These are phyloP conservation scores for Rhizopogon parksii DNA, from an alignment of 1,284 basidiomycete genomes.

Conservation along the genomic window DNA sequence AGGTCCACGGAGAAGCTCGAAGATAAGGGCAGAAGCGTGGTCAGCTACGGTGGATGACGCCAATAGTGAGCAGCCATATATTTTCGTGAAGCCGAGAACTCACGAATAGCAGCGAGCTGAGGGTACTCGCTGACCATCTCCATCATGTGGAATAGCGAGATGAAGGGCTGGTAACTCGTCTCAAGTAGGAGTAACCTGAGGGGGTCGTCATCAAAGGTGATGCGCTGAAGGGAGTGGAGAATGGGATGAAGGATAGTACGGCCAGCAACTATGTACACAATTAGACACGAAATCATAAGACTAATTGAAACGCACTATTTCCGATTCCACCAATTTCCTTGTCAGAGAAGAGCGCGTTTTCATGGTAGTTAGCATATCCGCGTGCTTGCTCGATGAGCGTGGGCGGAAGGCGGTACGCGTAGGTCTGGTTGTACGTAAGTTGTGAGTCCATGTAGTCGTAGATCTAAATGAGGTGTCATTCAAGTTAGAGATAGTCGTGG, in stretches of 20 bases:
- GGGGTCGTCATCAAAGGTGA: constrained; percentile 71
- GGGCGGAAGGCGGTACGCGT: constrained; percentile 63
- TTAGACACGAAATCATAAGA: not conserved
- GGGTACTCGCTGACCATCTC: constrained; percentile 47
- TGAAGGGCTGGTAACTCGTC: constrained; percentile 82
- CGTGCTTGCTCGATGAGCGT: constrained; percentile 64
- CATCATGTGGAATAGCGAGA: constrained; percentile 77
- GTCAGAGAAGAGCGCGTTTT: constrained; percentile 68
- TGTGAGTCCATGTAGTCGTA: constrained; percentile 75
- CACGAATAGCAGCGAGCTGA: constrained; percentile 57
- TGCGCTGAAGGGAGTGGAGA: constrained; percentile 61
- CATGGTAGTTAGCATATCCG: constrained; percentile 68
- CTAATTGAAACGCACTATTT: constrained; percentile 48
- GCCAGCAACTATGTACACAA: constrained; percentile 54
- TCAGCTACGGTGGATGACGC: constrained; percentile 44
- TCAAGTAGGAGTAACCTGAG: constrained; percentile 70
- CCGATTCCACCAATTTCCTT: constrained; percentile 57
- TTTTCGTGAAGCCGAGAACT: constrained; percentile 20
- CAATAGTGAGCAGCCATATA: constrained; percentile 2
- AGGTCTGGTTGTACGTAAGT: constrained; percentile 72
- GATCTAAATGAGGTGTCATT: constrained; percentile 36
- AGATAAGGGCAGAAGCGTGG: constrained; percentile 69
- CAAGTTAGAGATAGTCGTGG: not conserved
- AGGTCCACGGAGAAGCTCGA: constrained; percentile 68
- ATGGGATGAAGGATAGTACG: constrained; percentile 69